Base-by-base conservation (phyloP, 768 basidiomycete genomes). In the Tricholoma terreum region DNA sequence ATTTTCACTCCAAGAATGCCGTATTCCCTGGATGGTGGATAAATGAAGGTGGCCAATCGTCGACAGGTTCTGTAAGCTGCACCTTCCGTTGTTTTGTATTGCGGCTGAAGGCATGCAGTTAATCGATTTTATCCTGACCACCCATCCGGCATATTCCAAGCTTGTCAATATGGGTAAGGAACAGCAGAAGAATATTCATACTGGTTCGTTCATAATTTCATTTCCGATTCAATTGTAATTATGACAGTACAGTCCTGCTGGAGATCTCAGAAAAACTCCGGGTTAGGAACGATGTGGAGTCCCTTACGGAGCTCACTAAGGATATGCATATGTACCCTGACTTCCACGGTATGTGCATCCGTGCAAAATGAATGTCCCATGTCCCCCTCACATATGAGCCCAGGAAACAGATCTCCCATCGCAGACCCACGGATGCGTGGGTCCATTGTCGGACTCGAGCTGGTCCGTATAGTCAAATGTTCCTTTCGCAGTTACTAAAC, bases 21-120 rank as follows among this genome's bases (percentile, higher is more conserved):
- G 81, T 95, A 31, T 94, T 98, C 74, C 86, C 86, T 42, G 93
- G 88, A 15, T 95, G 92, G 89, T 99, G 96, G 97, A 97, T 98
- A 94, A 99, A 95, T 66, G 97, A 99, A 73, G 97, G 96, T 36
- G 97, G 97, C 2, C 97, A 99, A 73, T 97, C 94, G 7, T 95
- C 94, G 1, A 99, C 97, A 0, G 97, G 97, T n/a, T 92, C 94
- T 74, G 89, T 89, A 52, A 49, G 73, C 60, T 10, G 11, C 6
- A 22, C 19, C 33, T 22, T 43, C 22, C 17, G 21, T 27, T 38
- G 53, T 2, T 24, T 14, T 22, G 5, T 17, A 5, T 15, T 6
- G 22, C 1, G 43, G n/a, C 15, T 46, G 22, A 11, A 35, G 36
- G 24, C n/a, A 43, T 15, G 12, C 30, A 92, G 86, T 81, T 98